Percentiles rank a stretch among this genome's conserved stretches.
These are phyloP conservation scores for Saccharomycopsis schoenii DNA, from an alignment of 805 yeast species.

Conservation along the genomic window DNA sequence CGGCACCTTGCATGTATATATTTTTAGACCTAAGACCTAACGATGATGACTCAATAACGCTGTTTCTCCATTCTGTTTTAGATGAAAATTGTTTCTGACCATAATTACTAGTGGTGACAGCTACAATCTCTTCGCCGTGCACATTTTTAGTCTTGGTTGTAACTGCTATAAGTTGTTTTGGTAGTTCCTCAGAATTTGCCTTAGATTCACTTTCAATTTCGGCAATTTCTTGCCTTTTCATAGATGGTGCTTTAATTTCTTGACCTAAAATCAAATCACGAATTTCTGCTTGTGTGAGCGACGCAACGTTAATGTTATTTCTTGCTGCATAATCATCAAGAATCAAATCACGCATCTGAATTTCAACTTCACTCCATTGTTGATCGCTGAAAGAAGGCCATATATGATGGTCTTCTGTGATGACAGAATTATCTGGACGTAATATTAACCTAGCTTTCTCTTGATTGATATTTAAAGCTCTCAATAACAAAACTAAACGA, in stretches of 20 bases:
- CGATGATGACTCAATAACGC: conserved; percentile 72
- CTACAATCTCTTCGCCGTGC: conserved; percentile 92
- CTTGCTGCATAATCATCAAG: conserved; percentile 76
- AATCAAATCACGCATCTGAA: conserved; percentile 79
- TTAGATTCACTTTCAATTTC: conserved; percentile 41
- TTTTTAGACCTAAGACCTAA: conserved; percentile 67
- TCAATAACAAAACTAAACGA: conserved; percentile 66
- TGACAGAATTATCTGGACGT: conserved; percentile 61
- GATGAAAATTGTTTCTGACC: conserved; percentile 81
- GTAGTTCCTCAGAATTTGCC: conserved; percentile 30
- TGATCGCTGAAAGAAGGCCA: conserved; percentile 91
- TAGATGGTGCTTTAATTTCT: conserved; percentile 84
- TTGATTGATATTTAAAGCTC: conserved; percentile 70
- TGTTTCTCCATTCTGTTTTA: conserved; percentile 80
- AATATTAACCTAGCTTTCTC: conserved; percentile 70
- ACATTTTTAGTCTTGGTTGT: conserved; percentile 80
- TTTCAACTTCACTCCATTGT: conserved; percentile 87
- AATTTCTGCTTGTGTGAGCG: conserved; percentile 87
- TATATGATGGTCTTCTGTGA: conserved; percentile 68
- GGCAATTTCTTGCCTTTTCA: conserved; percentile 64
- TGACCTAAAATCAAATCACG: conserved; percentile 93
- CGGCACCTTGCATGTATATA: conserved; percentile 62
- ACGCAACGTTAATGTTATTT: conserved; percentile 74
- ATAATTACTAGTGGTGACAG: conserved; percentile 83
- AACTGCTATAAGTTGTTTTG: conserved; percentile 57